These are phyloP conservation scores for Echinosophora koreensis DNA, from an alignment of 306 rosid genomes.

Conservation along the genomic window DNA sequence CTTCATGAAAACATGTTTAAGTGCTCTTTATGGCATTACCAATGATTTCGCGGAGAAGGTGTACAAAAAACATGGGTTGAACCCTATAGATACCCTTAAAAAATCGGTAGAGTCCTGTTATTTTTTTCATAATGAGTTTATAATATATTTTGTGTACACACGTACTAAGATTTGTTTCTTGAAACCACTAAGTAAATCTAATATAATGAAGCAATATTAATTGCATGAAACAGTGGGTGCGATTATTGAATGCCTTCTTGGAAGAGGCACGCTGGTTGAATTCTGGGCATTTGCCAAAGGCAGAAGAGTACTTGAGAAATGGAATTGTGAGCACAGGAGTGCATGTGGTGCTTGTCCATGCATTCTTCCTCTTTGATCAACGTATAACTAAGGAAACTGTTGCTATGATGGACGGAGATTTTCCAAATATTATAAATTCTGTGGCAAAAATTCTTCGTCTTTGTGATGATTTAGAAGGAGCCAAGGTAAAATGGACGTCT, in stretches of 20 bases:
- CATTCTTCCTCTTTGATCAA: slow-evolving; percentile 52
- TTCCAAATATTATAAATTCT: slow-evolving; percentile 21
- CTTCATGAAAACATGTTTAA: slow-evolving; percentile 41
- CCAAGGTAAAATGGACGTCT: slow-evolving; percentile 15
- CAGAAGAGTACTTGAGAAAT: slow-evolving; percentile 51
- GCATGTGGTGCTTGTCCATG: slow-evolving; percentile 47
- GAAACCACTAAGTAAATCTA: background rate
- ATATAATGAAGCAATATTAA: background rate
- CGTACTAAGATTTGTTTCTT: too few species aligned
- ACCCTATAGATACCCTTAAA: slow-evolving; percentile 36
- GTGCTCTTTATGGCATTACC: slow-evolving; percentile 25
- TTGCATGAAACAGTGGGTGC: slow-evolving; percentile 51
- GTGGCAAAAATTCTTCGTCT: slow-evolving; percentile 45
- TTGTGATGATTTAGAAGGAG: slow-evolving; percentile 45
- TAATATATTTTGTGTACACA: background rate
- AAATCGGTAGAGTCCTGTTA: slow-evolving; percentile 38
- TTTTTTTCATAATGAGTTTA: background rate
- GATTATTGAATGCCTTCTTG: slow-evolving; percentile 53
- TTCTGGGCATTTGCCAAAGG: slow-evolving; percentile 44
- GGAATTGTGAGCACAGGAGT: slow-evolving; percentile 54
- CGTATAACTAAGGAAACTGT: slow-evolving; percentile 40
- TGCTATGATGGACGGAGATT: slow-evolving; percentile 26
- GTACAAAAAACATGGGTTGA: slow-evolving; percentile 43
- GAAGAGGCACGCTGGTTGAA: slow-evolving; percentile 55
- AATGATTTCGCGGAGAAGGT: slow-evolving; percentile 38